phyloP scores from a whole-genome alignment of 1,284 basidiomycete species.

The Jaminaea rosea region DNA sequence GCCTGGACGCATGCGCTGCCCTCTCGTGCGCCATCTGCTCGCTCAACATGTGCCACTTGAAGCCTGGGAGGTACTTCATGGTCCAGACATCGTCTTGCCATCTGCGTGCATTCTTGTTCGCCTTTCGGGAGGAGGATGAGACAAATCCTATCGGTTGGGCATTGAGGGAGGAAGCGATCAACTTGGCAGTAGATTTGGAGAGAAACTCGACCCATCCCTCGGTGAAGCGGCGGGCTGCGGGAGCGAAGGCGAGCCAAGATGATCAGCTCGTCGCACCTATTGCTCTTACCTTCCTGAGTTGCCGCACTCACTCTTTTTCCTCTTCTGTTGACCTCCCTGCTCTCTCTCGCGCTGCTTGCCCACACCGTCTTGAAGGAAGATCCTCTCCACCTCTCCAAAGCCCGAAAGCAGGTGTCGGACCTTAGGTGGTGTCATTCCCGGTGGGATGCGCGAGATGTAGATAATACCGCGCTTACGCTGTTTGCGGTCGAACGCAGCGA shows the following conservation, averaged over 20 bases:
- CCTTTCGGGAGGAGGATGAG: too few relatives aligned
- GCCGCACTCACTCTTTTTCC: conserved; percentile 51
- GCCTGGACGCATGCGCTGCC: conserved; percentile 72
- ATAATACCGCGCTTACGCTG: conserved; percentile 59
- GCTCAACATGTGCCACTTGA: conserved; percentile 98
- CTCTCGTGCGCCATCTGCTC: conserved; percentile 93
- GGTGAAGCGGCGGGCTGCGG: conserved; percentile 70
- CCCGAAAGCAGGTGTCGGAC: conserved; percentile 62
- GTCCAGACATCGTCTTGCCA: conserved; percentile 99
- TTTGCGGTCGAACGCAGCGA: conserved; percentile 35
- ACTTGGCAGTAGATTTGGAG: conserved; percentile 81
- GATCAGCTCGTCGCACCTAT: not conserved
- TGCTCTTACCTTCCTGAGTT: conserved; percentile 35
- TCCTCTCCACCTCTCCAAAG: conserved; percentile 42
- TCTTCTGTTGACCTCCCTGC: conserved; percentile 6
- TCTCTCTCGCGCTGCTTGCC: conserved; percentile 12
- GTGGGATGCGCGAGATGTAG: conserved; percentile 91
- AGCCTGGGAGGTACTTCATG: conserved; percentile 94
- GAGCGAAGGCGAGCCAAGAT: not conserved
- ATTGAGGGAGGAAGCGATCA: conserved; percentile 88
- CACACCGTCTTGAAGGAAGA: conserved; percentile 39
- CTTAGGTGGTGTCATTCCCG: conserved; percentile 96
- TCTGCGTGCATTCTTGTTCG: conserved; percentile 15
- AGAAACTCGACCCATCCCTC: conserved; percentile 99
- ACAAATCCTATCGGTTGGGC: conserved; percentile 70